Evolutionary conservation across 164 flowering plant species (phyloP).

Genomic region (Liriodendron chinense): DNA sequence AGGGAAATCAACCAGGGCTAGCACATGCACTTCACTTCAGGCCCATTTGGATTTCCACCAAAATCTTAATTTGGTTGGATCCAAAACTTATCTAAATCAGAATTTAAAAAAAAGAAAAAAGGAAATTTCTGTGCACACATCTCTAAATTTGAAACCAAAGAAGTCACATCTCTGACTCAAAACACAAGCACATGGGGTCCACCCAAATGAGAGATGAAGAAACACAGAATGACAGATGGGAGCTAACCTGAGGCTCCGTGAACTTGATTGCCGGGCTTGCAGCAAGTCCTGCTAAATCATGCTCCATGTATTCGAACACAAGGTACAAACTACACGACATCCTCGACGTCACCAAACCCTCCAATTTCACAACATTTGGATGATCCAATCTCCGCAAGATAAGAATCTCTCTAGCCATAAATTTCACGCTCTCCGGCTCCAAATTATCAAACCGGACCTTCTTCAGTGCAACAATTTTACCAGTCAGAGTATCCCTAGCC

Average conservation of each 20-base stretch:
- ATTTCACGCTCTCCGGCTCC: conserved; percentile 59
- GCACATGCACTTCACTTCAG: neutral
- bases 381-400: conserved; percentile 39
- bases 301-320: conserved; percentile 39
- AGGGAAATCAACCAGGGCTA: neutral
- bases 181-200: neutral
- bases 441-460: conserved; percentile 46
- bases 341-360: conserved; percentile 40
- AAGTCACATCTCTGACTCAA: neutral
- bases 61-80: neutral
- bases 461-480: conserved; percentile 48
- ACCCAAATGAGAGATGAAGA: neutral
- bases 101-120: neutral
- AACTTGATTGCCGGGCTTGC: conserved; percentile 51
- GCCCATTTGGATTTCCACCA: neutral
- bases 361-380: conserved; percentile 31
- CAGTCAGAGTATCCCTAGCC: conserved; percentile 51
- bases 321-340: conserved; percentile 47
- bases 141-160: neutral
- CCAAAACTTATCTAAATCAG: neutral
- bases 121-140: neutral
- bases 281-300: conserved; percentile 89
- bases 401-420: conserved; percentile 85
- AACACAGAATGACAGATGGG: neutral
- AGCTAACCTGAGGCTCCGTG: conserved; percentile 29